Percentiles rank a stretch among this genome's conserved stretches.
These are phyloP conservation scores for Saccharomyces uvarum DNA, from an alignment of 1,139 yeast genomes.

Conservation along the genomic window DNA sequence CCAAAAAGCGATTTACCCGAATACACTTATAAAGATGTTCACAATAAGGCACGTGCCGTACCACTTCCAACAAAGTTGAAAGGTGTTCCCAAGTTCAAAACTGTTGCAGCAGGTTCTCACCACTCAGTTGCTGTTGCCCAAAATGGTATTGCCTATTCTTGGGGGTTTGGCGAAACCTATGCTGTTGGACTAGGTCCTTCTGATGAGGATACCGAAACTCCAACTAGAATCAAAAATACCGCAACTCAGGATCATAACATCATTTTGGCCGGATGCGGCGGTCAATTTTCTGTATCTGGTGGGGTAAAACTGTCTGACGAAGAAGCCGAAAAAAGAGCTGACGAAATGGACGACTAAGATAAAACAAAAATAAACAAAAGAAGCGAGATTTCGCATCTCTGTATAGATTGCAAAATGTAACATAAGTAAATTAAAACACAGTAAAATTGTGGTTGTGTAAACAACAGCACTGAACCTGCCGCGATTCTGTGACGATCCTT, in stretches of 20 bases:
- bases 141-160: conserved; percentile 80
- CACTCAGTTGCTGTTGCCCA: conserved; percentile 80
- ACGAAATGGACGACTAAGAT: conserved; percentile 35
- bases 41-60: conserved; percentile 78
- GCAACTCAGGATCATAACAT: conserved; percentile 80
- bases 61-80: conserved; percentile 72
- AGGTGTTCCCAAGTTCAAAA: conserved; percentile 47
- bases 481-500: not conserved
- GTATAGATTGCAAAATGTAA: not conserved
- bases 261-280: conserved; percentile 76
- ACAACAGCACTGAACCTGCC: too few species aligned
- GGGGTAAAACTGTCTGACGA: conserved; percentile 63
- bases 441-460: not conserved
- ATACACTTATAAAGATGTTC: conserved; percentile 66
- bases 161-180: conserved; percentile 98
- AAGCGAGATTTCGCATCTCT: not conserved
- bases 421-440: not conserved
- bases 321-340: conserved; percentile 55
- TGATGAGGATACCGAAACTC: conserved; percentile 80
- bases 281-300: conserved; percentile 86
- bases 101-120: conserved; percentile 80
- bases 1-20: conserved; percentile 54
- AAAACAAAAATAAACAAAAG: not conserved
- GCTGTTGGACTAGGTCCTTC: conserved; percentile 92
- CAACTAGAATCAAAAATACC: conserved; percentile 83